Evolutionary conservation across 495 filamentous ascomycete species (phyloP).

Genomic region (Usnea hakonensis): DNA sequence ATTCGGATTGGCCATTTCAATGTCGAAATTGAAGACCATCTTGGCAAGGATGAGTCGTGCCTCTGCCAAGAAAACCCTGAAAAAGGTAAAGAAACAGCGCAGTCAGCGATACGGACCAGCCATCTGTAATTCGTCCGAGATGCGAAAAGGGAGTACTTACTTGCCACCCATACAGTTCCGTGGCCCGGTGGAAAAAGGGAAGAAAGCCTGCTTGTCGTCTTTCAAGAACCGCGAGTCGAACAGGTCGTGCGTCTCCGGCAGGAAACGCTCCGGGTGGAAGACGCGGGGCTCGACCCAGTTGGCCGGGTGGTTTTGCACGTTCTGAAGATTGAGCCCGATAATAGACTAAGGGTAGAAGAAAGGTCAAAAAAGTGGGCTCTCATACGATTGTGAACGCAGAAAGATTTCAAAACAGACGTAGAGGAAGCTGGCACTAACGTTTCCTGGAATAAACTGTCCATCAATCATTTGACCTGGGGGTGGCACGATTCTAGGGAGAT

Average conservation of each 20-base stretch:
- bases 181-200: conserved; percentile 39
- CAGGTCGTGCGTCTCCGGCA: conserved; percentile 5
- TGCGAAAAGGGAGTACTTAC: conserved; percentile 22
- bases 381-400: too few relatives aligned
- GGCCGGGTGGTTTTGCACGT: conserved; percentile 2
- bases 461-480: conserved; percentile 9
- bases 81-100: too few relatives aligned
- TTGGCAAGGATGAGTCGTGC: conserved; percentile 13
- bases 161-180: conserved; percentile 39
- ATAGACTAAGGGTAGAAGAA: neutral
- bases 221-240: conserved; percentile 16
- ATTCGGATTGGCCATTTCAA: conserved; percentile 1
- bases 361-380: too few relatives aligned
- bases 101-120: too few relatives aligned
- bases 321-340: conserved; percentile 13
- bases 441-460: conserved; percentile 9
- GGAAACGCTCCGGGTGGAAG: conserved; percentile 13
- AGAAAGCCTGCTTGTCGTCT: conserved; percentile 34
- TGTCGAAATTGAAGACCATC: conserved; percentile 17
- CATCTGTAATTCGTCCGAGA: neutral
- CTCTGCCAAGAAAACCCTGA: conserved; percentile 14
- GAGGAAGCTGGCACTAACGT: conserved; percentile 6
- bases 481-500: conserved; percentile 4
- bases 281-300: conserved; percentile 11
- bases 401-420: too few relatives aligned